Evolutionary conservation across 176 grass and related monocot genomes (phyloP), one percentile per base, ranked within the genome.

Genomic region (Lolium rigidum): DNA sequence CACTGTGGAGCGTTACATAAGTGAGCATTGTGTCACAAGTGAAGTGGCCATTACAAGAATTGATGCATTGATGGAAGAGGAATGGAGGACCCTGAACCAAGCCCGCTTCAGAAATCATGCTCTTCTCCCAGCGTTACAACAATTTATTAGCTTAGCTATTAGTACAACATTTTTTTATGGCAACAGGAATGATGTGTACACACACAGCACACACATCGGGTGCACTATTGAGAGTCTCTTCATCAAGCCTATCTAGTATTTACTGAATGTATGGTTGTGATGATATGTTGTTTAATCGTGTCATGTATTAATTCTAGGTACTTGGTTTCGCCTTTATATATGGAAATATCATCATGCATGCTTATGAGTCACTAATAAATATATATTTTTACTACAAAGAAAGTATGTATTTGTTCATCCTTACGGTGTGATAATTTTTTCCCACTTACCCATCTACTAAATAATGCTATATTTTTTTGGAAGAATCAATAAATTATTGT

Each of bases 171-270:
- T 78, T 13, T 43, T 69, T 16, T 69, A 69, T 69, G 66, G 35
- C 16, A 41, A 69, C 16, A 69, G 35, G 17, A 69, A 47, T 24
- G 72, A 76, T 76, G 48, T 31, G 4, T 76, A 76, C 48, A 76
- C 48, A 8, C 13, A 17, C 13, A 28, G 7, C 14, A 5, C 24
- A 49, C 44, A 75, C 14, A 26, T 17, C 2, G 2, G 10, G 47
- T 14, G 48, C 47, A 75, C 72, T 25, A 75, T 75, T 51, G 14
- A 75, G 46, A 15, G 13, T 22, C 24, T 52, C 1, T 75, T 75
- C 24, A 3, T 75, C 3, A 75, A 16, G 1, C 24, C 47, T 16
- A 51, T 75, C 5, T 67, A 67, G 7, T 14, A 14, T 35, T 37
- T 66, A 5, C 14, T 6, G 13, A 67, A 17, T 16, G 26, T 31